A percentile compares a stretch with the other conserved stretches of the same genome.
Evolutionary conservation across 2,329 filamentous ascomycete species (phyloP).

Genomic region (Talaromyces sp.): DNA sequence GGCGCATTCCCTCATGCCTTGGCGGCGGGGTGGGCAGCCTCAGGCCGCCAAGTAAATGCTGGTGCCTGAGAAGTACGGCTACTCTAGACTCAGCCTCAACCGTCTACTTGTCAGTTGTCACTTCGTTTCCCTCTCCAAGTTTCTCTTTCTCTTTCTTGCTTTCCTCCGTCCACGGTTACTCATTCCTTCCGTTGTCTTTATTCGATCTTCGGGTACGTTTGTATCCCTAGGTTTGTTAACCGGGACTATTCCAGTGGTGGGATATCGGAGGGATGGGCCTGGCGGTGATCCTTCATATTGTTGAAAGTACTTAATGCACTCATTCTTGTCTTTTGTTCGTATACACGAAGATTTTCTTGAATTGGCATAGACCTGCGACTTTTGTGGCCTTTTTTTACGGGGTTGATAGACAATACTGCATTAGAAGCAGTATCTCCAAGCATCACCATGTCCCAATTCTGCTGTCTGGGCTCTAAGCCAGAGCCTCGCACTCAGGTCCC

Average conservation of each 20-base stretch:
- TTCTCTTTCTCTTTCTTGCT: not conserved
- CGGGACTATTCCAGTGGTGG: not conserved
- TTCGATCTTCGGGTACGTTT: not conserved
- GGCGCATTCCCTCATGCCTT: not conserved
- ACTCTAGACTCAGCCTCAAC: conserved; percentile 13
- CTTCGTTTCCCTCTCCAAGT: not conserved
- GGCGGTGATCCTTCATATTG: not conserved
- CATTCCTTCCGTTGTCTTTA: not conserved
- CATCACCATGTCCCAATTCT: conserved; percentile 14
- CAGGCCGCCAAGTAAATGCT: conserved; percentile 9
- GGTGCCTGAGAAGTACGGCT: conserved; percentile 17
- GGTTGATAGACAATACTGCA: not conserved
- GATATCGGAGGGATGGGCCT: conserved; percentile 4
- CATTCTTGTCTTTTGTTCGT: not conserved
- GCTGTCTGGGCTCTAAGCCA: conserved; percentile 13
- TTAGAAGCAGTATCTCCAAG: not conserved
- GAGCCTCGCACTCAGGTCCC: conserved; percentile 9
- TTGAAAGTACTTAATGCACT: not conserved
- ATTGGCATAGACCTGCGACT: not conserved
- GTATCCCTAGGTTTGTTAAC: not conserved
- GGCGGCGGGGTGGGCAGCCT: not conserved
- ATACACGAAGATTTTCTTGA: not conserved
- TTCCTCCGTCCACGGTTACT: not conserved
- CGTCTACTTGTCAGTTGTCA: not conserved
- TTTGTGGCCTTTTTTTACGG: no score